phyloP scores from a whole-genome alignment of 1,139 yeast genomes.

The Taphrina deformans region DNA sequence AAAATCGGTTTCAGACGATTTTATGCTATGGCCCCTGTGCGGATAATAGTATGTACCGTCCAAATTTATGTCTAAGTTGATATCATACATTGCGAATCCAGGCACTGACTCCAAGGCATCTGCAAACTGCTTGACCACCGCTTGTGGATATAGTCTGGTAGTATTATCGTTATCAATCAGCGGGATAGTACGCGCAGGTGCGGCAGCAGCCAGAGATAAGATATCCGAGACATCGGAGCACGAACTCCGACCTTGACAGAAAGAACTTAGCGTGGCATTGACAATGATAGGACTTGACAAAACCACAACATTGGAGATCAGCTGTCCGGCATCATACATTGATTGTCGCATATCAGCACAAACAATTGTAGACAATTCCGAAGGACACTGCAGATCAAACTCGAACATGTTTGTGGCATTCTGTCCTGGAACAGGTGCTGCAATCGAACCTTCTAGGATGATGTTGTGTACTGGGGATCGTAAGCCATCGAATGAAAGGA shows the following conservation, averaged over 20 bases:
- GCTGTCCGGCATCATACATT: slow-evolving; percentile 14
- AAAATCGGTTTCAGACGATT: slow-evolving; percentile 18
- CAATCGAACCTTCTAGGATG: neutral
- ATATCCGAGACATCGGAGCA: slow-evolving; percentile 12
- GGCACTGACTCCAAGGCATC: neutral
- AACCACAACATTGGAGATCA: slow-evolving; percentile 18
- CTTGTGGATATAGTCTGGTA: slow-evolving; percentile 34
- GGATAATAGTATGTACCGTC: slow-evolving; percentile 20
- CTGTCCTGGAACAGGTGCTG: slow-evolving; percentile 17
- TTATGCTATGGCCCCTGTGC: slow-evolving; percentile 4
- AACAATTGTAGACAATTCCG: neutral
- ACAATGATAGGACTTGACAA: slow-evolving; percentile 5
- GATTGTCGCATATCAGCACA: slow-evolving; percentile 9
- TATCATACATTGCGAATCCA: slow-evolving; percentile 12
- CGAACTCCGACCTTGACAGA: neutral
- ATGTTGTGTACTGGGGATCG: slow-evolving; percentile 22
- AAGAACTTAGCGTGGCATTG: slow-evolving; percentile 17
- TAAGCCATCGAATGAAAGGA: slow-evolving; percentile 1
- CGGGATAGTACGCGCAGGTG: slow-evolving; percentile 33
- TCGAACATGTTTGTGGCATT: slow-evolving; percentile 9
- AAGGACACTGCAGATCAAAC: slow-evolving; percentile 9
- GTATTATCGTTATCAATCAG: slow-evolving; percentile 23
- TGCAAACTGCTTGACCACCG: slow-evolving; percentile 31
- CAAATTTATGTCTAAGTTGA: slow-evolving; percentile 26
- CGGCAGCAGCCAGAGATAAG: slow-evolving; percentile 29